Evolutionary conservation across 1,139 yeast genomes (phyloP), one percentile per base, ranked within the genome.

Genomic region (Taphrina populina): DNA sequence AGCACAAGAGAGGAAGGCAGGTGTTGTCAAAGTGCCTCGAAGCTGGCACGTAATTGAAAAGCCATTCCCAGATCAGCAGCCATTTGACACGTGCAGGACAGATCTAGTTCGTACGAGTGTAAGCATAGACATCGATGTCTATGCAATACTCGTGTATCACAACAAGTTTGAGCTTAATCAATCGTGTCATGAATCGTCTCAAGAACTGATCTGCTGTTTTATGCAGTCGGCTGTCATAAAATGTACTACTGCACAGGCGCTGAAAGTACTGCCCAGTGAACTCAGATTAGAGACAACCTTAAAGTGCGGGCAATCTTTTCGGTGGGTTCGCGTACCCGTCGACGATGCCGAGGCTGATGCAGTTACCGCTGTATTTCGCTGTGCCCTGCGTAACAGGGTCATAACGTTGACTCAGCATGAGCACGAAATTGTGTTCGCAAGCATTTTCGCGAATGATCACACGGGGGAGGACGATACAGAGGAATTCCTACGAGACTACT

Each of bases 401-500:
- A 60, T 71, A 13, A 60, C 70, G 20, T 62, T 72, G 29, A 59
- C 59, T 29, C 75, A 72, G 58, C 68, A 70, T 52, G 65, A 63
- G 2, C 45, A 62, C 1, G 54, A 58, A 8, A 62, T 35, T 24
- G 19, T 26, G 23, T 60, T 4, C 52, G 24, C 20, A 27, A 40
- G 19, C 53, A 58, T 32, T 43, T 55, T 33, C 27, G 40, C 53
- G 17, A 51, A 44, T 13, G 56, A 46, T 10, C 20, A 30, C 17
- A 32, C 4, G 24, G 33, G 17, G 59, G 45, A 56, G 59, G 33
- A 67, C 69, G 76, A 77, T 24, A 73, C 83, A 0, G 63, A 71
- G 17, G 70, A 64, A 0, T 72, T 84, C 47, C 67, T 90, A 2
- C 61, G 66, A 4, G 88, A 84, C 64, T 92, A 92, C 67, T 84